Conservation (phyloP, 2,329 filamentous ascomycete species). For the Epichloe uncinata region DNA sequence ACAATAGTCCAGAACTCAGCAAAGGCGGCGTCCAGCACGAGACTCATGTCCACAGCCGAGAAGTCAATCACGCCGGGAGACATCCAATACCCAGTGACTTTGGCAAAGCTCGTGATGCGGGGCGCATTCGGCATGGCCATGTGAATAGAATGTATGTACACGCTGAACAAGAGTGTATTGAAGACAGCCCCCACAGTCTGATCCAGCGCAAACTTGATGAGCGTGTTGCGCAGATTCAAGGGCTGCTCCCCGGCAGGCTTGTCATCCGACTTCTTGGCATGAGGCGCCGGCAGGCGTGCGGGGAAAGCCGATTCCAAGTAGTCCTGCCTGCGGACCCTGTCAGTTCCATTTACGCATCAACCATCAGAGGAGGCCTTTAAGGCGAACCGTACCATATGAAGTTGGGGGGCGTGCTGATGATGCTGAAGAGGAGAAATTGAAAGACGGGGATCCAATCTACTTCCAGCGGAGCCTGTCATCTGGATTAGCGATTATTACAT, state of each 20-base stretch:
- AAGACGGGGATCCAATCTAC: constrained; percentile 57
- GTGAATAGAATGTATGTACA: constrained; percentile 44
- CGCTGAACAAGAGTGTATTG: constrained; percentile 53
- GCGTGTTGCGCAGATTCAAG: constrained; percentile 49
- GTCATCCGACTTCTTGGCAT: constrained; percentile 16
- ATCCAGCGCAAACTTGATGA: constrained; percentile 54
- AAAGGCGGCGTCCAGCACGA: constrained; percentile 29
- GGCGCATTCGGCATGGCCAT: constrained; percentile 31
- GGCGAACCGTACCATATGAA: constrained; percentile 52
- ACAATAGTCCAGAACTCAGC: constrained; percentile 53
- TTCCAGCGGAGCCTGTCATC: background rate
- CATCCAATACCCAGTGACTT: constrained; percentile 22
- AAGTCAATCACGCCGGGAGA: constrained; percentile 30
- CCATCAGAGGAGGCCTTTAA: background rate
- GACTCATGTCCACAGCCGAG: constrained; percentile 28
- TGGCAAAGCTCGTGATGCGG: constrained; percentile 22
- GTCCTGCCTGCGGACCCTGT: constrained; percentile 45
- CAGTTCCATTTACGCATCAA: background rate
- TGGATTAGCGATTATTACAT: background rate
- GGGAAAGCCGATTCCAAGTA: constrained; percentile 66
- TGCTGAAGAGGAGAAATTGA: constrained; percentile 63
- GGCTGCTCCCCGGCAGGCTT: constrained; percentile 8
- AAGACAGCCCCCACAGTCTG: constrained; percentile 51
- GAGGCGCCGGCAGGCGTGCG: constrained; percentile 27
- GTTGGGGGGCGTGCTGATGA: constrained; percentile 73